Base-by-base conservation (phyloP, 192 early-diverging fungal species). In the Kappamyces sp. region DNA sequence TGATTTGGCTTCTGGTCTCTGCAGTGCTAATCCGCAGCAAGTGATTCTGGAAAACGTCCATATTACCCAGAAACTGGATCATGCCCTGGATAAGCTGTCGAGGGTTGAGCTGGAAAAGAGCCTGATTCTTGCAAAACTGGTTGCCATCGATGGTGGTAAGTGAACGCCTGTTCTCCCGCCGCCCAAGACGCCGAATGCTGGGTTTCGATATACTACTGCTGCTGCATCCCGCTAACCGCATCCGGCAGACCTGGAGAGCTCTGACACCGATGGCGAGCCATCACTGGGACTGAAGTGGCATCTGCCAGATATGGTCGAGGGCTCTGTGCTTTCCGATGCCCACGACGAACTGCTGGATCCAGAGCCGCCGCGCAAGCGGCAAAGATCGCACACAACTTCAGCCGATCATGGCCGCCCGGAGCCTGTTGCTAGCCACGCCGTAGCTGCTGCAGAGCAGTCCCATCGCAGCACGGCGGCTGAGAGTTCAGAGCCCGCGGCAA, bases 41-140 rank as follows among this genome's bases (percentile, higher is more conserved):
- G 61, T 66, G 36, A 33, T 70, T 37, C 47, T 67, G 66, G 66
- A 66, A 15, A 68, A 72, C 43, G 71, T 65, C 29, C 45, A 41
- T 6, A 38, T 72, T 3, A 62, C 50, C 22, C 31, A 43, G 7
- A 47, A 50, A 11, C 63, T 72, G 5, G 42, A 65, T 42, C 39
- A 40, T 8, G 49, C 54, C 8, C 4, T 36, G 31, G 36, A 52
- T 22, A 68, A 62, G 31, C 47, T 61, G n/a, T 34, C 38, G 4
- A 50, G 36, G 14, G 37, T 64, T 29, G 47, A 63, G 34, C 58
- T 51, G 29, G 65, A 66, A 46, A 70, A 70, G 58, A 65, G 22
- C 22, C 22, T 22, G 22, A 22, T 22, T 22, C 22, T 22, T 22
- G 22, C 22, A 22, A 22, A 22, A 22, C 22, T 22, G 22, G 22